These are phyloP conservation scores for Diplodia intermedia DNA, from an alignment of 2,329 filamentous ascomycete genomes.

Conservation along the genomic window DNA sequence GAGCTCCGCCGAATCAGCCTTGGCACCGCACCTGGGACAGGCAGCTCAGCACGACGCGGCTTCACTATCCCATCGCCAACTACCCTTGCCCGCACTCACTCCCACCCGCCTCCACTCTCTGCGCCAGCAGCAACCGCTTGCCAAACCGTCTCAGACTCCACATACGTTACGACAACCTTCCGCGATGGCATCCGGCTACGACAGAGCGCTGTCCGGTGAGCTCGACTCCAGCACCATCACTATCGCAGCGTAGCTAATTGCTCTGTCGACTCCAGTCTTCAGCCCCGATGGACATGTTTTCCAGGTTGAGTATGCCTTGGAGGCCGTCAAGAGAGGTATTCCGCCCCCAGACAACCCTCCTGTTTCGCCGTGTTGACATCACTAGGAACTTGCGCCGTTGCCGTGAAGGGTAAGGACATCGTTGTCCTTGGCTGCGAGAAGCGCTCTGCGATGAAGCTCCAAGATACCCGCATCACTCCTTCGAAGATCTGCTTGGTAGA, in stretches of 20 bases:
- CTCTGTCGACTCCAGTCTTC: conserved; percentile 73
- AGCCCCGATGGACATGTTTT: conserved; percentile 99
- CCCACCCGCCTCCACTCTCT: conserved; percentile 2
- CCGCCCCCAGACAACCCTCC: background rate
- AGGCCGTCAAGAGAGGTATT: conserved; percentile 96
- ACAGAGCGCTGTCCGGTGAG: conserved; percentile 98
- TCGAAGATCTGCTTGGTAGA: conserved; percentile 98
- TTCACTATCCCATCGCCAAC: conserved; percentile 24
- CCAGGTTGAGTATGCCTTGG: conserved; percentile 98
- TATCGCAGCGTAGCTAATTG: conserved; percentile 40
- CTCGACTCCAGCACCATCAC: conserved; percentile 45
- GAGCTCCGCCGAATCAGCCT: conserved; percentile 23
- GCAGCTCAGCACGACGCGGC: conserved; percentile 32
- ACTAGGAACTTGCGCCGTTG: conserved; percentile 93
- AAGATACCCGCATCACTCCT: conserved; percentile 98
- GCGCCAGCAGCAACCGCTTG: conserved; percentile 1
- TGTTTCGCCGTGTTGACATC: conserved; percentile 35
- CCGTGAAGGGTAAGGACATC: conserved; percentile 92
- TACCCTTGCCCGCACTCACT: conserved; percentile 12
- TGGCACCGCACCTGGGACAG: conserved; percentile 22
- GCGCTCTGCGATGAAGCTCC: conserved; percentile 97
- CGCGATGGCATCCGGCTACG: conserved; percentile 81
- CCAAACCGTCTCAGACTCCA: background rate
- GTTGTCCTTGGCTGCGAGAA: conserved; percentile 98
- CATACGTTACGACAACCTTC: background rate